Conservation (phyloP, 768 basidiomycete species). For the Panaeolus papilionaceus region DNA sequence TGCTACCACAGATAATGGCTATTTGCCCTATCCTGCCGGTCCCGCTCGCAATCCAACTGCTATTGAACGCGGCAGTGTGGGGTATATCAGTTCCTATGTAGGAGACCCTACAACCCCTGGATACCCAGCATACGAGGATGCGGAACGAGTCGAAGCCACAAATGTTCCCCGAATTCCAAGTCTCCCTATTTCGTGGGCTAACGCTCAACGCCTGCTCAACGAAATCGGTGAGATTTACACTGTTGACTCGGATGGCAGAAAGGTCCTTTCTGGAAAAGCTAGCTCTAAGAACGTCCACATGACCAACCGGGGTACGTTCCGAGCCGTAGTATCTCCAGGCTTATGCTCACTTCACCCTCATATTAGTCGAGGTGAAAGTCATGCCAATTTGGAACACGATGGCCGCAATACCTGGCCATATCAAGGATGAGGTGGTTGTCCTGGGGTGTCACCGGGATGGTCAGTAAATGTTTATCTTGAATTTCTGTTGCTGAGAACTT, state of each 20-base stretch:
- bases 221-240: constrained; percentile 52
- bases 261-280: constrained; percentile 49
- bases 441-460: constrained; percentile 93
- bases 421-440: constrained; percentile 85
- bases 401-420: constrained; percentile 76
- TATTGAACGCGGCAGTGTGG: constrained; percentile 85
- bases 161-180: constrained; percentile 82
- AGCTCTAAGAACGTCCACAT: constrained; percentile 56
- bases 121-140: constrained; percentile 83
- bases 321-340: background rate
- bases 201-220: constrained; percentile 74
- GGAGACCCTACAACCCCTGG: constrained; percentile 89
- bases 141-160: constrained; percentile 59
- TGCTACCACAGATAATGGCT: constrained; percentile 78
- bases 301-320: constrained; percentile 56
- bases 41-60: constrained; percentile 86
- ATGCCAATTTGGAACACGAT: constrained; percentile 85
- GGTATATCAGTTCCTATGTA: constrained; percentile 69
- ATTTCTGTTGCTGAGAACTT: background rate
- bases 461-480: constrained; percentile 34
- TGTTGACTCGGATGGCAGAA: constrained; percentile 31
- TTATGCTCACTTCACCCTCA: background rate
- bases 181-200: constrained; percentile 88
- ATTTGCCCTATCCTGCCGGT: constrained; percentile 78
- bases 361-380: constrained; percentile 73